A percentile compares a stretch with the other conserved stretches of the same genome.
Evolutionary conservation across 1,139 yeast species (phyloP).

Genomic region (Blastobotrys indianensis): DNA sequence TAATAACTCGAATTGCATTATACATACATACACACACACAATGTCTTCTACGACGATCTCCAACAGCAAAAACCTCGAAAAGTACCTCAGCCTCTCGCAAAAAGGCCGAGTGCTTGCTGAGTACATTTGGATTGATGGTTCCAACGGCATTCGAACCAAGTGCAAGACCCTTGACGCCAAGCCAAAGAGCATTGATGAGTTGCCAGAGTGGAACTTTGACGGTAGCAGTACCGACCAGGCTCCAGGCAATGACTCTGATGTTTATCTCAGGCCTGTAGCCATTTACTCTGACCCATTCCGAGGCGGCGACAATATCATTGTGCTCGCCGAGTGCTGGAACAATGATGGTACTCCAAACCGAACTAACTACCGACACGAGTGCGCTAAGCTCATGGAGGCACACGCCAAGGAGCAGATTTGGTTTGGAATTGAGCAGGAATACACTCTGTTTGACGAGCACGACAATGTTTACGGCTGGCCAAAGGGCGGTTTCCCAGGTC

Average conservation of each 20-base stretch:
- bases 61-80: slow-evolving; percentile 46
- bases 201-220: slow-evolving; percentile 99
- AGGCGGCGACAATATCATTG: slow-evolving; percentile 94
- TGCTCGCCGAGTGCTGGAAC: slow-evolving; percentile 95
- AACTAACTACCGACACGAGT: slow-evolving; percentile 96
- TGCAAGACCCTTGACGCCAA: slow-evolving; percentile 74
- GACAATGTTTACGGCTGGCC: slow-evolving; percentile 98
- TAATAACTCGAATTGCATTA: neutral
- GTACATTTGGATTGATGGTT: slow-evolving; percentile 96
- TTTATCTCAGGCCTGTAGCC: slow-evolving; percentile 89
- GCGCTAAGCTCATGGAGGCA: slow-evolving; percentile 92
- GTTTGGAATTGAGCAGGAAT: slow-evolving; percentile 99
- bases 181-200: slow-evolving; percentile 70
- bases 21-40: slow-evolving; percentile 7
- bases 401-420: slow-evolving; percentile 81
- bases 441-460: slow-evolving; percentile 87
- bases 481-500: slow-evolving; percentile 99
- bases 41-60: slow-evolving; percentile 25
- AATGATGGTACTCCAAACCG: slow-evolving; percentile 98
- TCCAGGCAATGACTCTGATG: slow-evolving; percentile 95
- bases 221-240: slow-evolving; percentile 99
- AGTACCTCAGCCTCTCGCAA: slow-evolving; percentile 80
- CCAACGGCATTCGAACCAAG: slow-evolving; percentile 89
- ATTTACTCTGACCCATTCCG: slow-evolving; percentile 96
- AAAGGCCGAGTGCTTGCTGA: slow-evolving; percentile 86